Evolutionary conservation across 139 green algal species (phyloP), one percentile per base, ranked within the genome.

Genomic region (Eudorina sp.): DNA sequence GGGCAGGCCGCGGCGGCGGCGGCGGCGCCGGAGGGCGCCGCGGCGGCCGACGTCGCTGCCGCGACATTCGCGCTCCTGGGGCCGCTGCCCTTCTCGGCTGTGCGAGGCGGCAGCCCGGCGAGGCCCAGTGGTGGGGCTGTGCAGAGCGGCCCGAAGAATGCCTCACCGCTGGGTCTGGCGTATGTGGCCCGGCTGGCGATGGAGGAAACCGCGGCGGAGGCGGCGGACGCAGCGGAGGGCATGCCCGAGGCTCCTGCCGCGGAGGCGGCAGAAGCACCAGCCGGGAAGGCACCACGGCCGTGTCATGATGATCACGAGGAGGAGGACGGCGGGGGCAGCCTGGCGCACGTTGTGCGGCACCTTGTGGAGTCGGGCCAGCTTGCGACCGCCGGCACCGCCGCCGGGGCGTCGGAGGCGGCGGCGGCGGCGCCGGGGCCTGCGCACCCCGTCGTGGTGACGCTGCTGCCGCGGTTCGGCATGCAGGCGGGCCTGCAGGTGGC

Each of bases 401-500:
- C 31, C 11, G 68, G 31, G 16, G 11, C 14, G 31, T 31, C 31
- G 34, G 36, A 11, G 9, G 3, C 31, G 34, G 36, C 36, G 1
- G 18, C 36, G 53, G 13, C 43, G 60, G 29, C 38, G 27, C 3
- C 2, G 60, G 14, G 38, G 36, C 55, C 41, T 27, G 27, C 46
- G 75, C 48, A n/a, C 7, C 40, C 31, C n/a, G 9, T 45, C 70
- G 79, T 94, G 62, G 89, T 94, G 66, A 88, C 90, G 23, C 74
- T 95, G 81, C 80, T 95, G 79, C 74, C 92, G 25, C 66, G 82
- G 7, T 95, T 93, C 68, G 84, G 70, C 6, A 13, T 94, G 62
- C 53, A 88, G 0, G 74, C 88, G 51, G 60, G 85, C 1, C 40
- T 95, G 75, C 93, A 94, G 75, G 40, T 93, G 14, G 92, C 93